These are phyloP conservation scores for Ammopiptanthus mongolicus DNA, from an alignment of 306 rosid species.

Conservation along the genomic window DNA sequence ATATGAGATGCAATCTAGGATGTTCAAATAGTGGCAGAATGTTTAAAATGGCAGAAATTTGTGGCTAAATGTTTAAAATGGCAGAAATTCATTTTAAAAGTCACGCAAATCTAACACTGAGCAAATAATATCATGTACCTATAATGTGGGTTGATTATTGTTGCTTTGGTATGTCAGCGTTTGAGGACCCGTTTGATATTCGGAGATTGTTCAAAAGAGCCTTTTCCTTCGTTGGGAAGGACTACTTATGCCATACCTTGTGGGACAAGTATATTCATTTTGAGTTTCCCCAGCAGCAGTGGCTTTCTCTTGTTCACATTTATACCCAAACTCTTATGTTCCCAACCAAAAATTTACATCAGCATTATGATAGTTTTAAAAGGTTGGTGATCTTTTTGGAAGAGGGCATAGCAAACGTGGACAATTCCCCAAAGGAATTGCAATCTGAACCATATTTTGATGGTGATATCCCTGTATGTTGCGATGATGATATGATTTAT, in stretches of 20 bases:
- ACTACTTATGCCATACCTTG: slow-evolving; percentile 63
- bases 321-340: slow-evolving; percentile 72
- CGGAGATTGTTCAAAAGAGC: slow-evolving; percentile 76
- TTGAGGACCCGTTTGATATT: slow-evolving; percentile 75
- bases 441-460: slow-evolving; percentile 42
- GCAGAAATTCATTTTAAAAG: too few relatives aligned
- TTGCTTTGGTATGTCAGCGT: slow-evolving; percentile 59
- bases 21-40: too few relatives aligned
- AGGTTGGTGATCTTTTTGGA: slow-evolving; percentile 55
- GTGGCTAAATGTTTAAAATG: too few relatives aligned
- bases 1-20: too few relatives aligned
- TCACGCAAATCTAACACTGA: too few relatives aligned
- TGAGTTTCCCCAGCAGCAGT: slow-evolving; percentile 74
- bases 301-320: slow-evolving; percentile 66
- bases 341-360: slow-evolving; percentile 76
- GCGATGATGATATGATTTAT: slow-evolving; percentile 39
- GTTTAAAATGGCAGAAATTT: too few relatives aligned
- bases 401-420: slow-evolving; percentile 46
- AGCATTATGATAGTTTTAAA: slow-evolving; percentile 61
- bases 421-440: slow-evolving; percentile 30
- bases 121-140: too few relatives aligned
- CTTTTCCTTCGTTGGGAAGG: slow-evolving; percentile 80
- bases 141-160: slow-evolving; percentile 85
- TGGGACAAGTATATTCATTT: slow-evolving; percentile 89
- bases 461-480: slow-evolving; percentile 33